Percentiles rank a stretch among this genome's conserved stretches.
phyloP scores from a whole-genome alignment of 768 basidiomycete genomes.

The Rhizopogon salebrosus region DNA sequence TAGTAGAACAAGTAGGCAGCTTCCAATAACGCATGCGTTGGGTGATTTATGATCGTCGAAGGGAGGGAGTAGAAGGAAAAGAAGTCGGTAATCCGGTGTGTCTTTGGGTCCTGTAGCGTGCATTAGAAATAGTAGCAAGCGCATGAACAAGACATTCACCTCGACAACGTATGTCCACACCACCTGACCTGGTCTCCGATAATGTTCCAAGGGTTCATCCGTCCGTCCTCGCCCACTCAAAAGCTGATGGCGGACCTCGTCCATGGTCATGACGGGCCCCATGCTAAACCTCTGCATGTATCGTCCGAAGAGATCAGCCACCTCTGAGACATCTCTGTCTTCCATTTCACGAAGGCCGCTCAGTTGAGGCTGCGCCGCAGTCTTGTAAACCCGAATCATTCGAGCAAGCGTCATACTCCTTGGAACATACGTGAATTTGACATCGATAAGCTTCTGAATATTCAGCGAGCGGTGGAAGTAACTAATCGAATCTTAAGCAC shows the following conservation, averaged over 20 bases:
- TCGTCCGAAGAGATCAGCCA: slow-evolving; percentile 62
- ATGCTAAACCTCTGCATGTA: slow-evolving; percentile 89
- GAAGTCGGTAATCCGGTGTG: slow-evolving; percentile 86
- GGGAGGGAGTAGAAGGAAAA: slow-evolving; percentile 97
- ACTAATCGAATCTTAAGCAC: slow-evolving; percentile 32
- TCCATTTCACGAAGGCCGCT: slow-evolving; percentile 86
- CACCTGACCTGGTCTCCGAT: slow-evolving; percentile 72
- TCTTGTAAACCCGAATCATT: slow-evolving; percentile 72
- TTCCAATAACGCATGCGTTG: slow-evolving; percentile 71
- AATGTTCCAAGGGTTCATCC: slow-evolving; percentile 30
- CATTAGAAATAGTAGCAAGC: not conserved
- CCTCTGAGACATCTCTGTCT: slow-evolving; percentile 65
- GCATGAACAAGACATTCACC: slow-evolving; percentile 36
- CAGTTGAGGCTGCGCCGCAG: slow-evolving; percentile 46
- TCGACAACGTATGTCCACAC: slow-evolving; percentile 97
- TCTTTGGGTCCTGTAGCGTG: slow-evolving; percentile 63
- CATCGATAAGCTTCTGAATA: slow-evolving; percentile 85
- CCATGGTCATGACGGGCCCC: slow-evolving; percentile 64
- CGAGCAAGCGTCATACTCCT: slow-evolving; percentile 87
- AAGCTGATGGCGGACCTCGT: slow-evolving; percentile 85
- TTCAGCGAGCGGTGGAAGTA: slow-evolving; percentile 93
- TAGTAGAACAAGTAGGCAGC: slow-evolving; percentile 97
- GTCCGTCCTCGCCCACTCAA: slow-evolving; percentile 70
- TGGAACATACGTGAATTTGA: slow-evolving; percentile 84
- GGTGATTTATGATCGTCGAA: slow-evolving; percentile 80